Percentiles rank a stretch among this genome's conserved stretches.
Evolutionary conservation across 371 early-diverging fungal genomes (phyloP).

Genomic region (Saksenaea oblongispora): DNA sequence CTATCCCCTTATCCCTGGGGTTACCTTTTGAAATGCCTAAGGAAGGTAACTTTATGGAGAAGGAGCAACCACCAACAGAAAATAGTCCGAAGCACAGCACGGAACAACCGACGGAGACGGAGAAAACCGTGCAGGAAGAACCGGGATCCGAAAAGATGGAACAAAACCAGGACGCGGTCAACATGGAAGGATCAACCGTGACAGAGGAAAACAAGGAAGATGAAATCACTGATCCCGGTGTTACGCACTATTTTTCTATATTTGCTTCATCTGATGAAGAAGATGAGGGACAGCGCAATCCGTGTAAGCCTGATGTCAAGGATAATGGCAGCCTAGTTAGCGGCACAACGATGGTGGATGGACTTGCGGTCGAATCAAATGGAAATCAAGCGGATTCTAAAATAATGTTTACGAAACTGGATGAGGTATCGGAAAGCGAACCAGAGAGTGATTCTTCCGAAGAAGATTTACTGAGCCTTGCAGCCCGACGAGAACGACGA

Average conservation of each 20-base stretch:
- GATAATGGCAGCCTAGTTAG: not conserved
- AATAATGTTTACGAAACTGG: not conserved
- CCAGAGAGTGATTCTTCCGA: constrained; percentile 6
- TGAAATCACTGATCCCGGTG: not conserved
- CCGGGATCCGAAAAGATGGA: not conserved
- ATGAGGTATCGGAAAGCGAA: constrained; percentile 11
- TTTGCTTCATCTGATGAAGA: constrained; percentile 4
- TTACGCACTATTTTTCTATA: constrained; percentile 6
- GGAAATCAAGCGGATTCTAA: not conserved
- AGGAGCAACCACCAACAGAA: not conserved
- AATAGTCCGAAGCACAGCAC: not conserved
- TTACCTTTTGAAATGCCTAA: not conserved
- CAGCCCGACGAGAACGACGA: constrained; percentile 8
- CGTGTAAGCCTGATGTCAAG: not conserved
- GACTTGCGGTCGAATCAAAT: not conserved
- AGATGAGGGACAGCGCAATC: not conserved
- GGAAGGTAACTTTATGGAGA: not conserved
- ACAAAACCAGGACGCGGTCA: not conserved
- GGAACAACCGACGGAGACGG: not conserved
- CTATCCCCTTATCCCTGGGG: not conserved
- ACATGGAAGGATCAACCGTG: not conserved
- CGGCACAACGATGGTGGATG: not conserved
- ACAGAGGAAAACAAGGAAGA: not conserved
- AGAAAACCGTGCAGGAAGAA: not conserved
- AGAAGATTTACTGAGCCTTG: constrained; percentile 9